phyloP scores from a whole-genome alignment of 2,329 filamentous ascomycete genomes.

The Ceratocystiopsis minuta region DNA sequence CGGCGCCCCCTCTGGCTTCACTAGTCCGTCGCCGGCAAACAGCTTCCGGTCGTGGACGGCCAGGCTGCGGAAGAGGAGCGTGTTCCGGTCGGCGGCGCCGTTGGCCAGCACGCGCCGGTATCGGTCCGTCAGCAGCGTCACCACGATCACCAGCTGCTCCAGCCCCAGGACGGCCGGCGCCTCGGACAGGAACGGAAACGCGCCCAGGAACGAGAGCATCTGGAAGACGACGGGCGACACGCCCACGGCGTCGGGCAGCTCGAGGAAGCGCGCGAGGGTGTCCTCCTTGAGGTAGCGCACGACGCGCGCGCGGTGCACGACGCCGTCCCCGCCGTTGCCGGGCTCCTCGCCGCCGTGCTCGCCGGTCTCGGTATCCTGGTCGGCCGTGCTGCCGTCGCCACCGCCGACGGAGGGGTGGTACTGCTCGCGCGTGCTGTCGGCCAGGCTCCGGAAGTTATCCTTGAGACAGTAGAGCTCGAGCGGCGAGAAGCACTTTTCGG shows the following conservation, averaged over 20 bases:
- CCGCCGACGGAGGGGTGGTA: background rate
- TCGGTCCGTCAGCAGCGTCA: slow-evolving; percentile 54
- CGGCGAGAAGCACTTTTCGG: slow-evolving; percentile 50
- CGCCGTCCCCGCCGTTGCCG: background rate
- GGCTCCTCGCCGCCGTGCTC: background rate
- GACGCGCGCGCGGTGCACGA: slow-evolving; percentile 26
- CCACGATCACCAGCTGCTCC: slow-evolving; percentile 52
- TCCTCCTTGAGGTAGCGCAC: slow-evolving; percentile 52
- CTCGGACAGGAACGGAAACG: slow-evolving; percentile 55
- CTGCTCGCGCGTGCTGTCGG: slow-evolving; percentile 25
- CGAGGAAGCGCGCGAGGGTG: slow-evolving; percentile 52
- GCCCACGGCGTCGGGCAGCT: slow-evolving; percentile 51
- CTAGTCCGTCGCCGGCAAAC: slow-evolving; percentile 11
- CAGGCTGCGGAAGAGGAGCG: slow-evolving; percentile 52
- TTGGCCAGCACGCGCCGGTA: slow-evolving; percentile 44
- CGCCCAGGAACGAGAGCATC: slow-evolving; percentile 51
- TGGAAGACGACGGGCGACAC: slow-evolving; percentile 54
- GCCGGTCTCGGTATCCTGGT: background rate
- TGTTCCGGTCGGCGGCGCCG: slow-evolving; percentile 37
- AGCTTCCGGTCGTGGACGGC: slow-evolving; percentile 50
- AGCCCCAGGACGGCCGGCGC: slow-evolving; percentile 53
- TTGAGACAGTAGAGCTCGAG: slow-evolving; percentile 58
- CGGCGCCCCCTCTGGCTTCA: slow-evolving; percentile 4
- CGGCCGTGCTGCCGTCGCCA: background rate
- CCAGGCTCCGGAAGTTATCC: slow-evolving; percentile 53